Base-by-base conservation (phyloP, 495 filamentous ascomycete species). In the Penicillium lividum region DNA sequence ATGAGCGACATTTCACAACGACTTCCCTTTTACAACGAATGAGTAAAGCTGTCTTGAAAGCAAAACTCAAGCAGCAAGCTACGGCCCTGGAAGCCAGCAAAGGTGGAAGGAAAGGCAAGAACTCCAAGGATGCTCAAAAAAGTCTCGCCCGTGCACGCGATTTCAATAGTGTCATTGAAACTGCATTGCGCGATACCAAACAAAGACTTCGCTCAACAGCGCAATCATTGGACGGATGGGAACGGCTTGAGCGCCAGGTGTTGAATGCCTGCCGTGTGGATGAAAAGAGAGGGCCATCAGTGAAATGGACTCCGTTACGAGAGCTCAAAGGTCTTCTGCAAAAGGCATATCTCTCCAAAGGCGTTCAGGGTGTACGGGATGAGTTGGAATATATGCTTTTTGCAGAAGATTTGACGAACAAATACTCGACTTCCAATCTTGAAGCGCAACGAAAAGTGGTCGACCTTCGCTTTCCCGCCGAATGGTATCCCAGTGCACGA, bases 401-500 rank as follows among this genome's bases (percentile, higher is more conserved):
- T 59, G 82, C 81, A 18, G 82, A 84, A 42, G 65, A 78, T 4
- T 56, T 76, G 34, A 74, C 71, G 3, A 28, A 59, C 16, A 66
- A 68, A 27, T 84, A 81, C 57, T 82, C 82, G 0, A 58, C 63
- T 1, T 71, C 75, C 10, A 77, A 84, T 47, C 49, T 84, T 28
- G 58, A 77, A 51, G 75, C 86, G 53, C 90, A 94, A 72, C 72
- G 76, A 61, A 79, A 79, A 15, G 71, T 93, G 38, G 85, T 90
- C 16, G 91, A 98, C 74, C 71, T 96, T 46, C 84, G 91, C 33
- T 91, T 85, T 68, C 95, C 95, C 0, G 80, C 84, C 51, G 94
- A 97, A 67, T 97, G 92, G 94, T 99, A 87, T 68, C 92, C 92
- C 3, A 82, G 77, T 6, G 89, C 95, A 22, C 83, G 95, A 49